Percentiles rank a stretch among this genome's conserved stretches.
Conservation (phyloP, 495 filamentous ascomycete species). For the Lentithecium fluviatile region DNA sequence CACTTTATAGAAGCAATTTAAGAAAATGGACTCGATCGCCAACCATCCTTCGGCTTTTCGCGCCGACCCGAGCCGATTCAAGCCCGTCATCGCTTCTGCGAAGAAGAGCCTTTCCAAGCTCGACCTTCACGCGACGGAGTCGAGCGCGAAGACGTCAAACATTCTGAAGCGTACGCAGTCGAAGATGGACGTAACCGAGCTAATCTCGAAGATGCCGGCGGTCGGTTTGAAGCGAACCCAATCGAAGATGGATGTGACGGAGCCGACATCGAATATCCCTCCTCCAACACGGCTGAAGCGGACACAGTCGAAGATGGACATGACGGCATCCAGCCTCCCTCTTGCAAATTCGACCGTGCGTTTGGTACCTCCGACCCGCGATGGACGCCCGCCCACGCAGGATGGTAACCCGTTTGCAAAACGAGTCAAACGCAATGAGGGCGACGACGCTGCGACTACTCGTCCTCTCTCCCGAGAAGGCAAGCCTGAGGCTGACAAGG, state of each 20-base stretch:
- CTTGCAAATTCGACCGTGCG: constrained; percentile 38
- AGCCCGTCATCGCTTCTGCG: constrained; percentile 56
- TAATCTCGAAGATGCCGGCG: not conserved
- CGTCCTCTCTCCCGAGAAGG: constrained; percentile 49
- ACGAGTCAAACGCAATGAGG: constrained; percentile 59
- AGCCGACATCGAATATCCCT: constrained; percentile 35
- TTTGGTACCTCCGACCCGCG: constrained; percentile 16
- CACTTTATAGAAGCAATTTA: constrained; percentile 65
- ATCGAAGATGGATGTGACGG: constrained; percentile 46
- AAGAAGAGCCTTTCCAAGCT: constrained; percentile 77
- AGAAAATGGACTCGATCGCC: constrained; percentile 94
- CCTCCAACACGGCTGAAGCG: constrained; percentile 23
- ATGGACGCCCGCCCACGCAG: constrained; percentile 14
- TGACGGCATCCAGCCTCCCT: constrained; percentile 41
- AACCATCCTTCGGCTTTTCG: constrained; percentile 79
- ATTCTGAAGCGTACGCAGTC: constrained; percentile 68
- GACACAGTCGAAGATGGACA: constrained; percentile 44
- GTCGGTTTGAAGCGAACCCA: constrained; percentile 29
- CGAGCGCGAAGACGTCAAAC: constrained; percentile 6
- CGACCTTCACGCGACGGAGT: constrained; percentile 59
- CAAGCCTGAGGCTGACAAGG: constrained; percentile 44
- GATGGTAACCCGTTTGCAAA: constrained; percentile 50
- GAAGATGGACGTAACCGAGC: constrained; percentile 66
- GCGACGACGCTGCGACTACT: constrained; percentile 59
- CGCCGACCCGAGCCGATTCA: constrained; percentile 57